phyloP scores from a whole-genome alignment of 441 rosid genomes.

The Mallotus japonicus region DNA sequence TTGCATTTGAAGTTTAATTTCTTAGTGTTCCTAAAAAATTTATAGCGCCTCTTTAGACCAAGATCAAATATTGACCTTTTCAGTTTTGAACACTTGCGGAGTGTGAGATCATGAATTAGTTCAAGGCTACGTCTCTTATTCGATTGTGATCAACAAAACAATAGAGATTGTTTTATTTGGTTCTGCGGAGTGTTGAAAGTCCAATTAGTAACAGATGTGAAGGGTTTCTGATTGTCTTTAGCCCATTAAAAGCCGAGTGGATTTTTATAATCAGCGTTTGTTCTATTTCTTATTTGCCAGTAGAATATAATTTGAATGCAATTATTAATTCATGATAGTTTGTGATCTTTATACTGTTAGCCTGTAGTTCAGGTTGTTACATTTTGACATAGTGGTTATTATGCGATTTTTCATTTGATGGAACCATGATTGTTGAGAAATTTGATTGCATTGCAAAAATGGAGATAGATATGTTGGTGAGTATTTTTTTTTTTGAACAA shows the following conservation, averaged over 20 bases:
- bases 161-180: not conserved
- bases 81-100: not conserved
- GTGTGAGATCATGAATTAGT: not conserved
- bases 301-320: not conserved
- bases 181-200: not conserved
- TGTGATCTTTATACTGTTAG: not conserved
- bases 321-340: not conserved
- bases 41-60: too few relatives aligned
- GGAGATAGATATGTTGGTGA: slow-evolving; percentile 92
- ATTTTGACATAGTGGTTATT: not conserved
- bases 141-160: not conserved
- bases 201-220: not conserved
- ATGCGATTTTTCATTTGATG: not conserved
- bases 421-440: slow-evolving; percentile 1
- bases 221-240: not conserved
- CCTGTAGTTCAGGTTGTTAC: not conserved
- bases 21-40: too few relatives aligned
- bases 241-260: not conserved
- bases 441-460: slow-evolving; percentile 48
- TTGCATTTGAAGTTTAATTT: too few relatives aligned
- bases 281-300: not conserved
- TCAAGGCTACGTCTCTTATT: not conserved
- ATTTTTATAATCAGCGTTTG: not conserved
- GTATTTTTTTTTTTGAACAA: too few relatives aligned
- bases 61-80: too few relatives aligned